Evolutionary conservation across 768 basidiomycete species (phyloP).

Genomic region (Russula dissimulans): DNA sequence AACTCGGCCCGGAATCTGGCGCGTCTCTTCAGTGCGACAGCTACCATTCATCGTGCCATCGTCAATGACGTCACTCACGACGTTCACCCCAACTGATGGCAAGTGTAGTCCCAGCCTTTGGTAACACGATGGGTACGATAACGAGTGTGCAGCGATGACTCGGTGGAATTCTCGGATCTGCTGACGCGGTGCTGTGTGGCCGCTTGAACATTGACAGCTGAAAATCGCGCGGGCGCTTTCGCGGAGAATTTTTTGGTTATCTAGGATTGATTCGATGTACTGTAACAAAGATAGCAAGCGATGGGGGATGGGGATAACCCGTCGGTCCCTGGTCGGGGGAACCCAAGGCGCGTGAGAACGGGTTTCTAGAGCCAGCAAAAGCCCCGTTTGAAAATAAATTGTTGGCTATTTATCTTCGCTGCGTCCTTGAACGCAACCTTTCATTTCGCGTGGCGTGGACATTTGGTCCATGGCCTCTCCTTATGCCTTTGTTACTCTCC

Average conservation of each 20-base stretch:
- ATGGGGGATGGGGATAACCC: background rate
- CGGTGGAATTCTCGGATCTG: conserved; percentile 8
- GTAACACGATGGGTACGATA: conserved; percentile 1
- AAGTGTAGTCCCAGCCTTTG: no score
- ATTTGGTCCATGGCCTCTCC: conserved; percentile 44
- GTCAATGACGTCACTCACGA: background rate
- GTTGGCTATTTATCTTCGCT: conserved; percentile 13
- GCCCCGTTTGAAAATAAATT: background rate
- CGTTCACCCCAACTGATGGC: background rate
- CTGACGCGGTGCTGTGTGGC: conserved; percentile 3
- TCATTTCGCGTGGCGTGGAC: conserved; percentile 17
- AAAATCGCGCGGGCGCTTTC: background rate
- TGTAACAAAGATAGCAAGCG: background rate
- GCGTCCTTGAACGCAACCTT: conserved; percentile 15
- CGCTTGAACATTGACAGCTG: background rate
- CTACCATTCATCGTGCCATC: background rate
- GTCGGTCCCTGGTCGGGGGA: conserved; percentile 1
- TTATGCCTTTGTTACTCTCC: conserved; percentile 84
- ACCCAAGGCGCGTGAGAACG: conserved; percentile 10
- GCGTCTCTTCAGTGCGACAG: background rate
- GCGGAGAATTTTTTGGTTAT: background rate
- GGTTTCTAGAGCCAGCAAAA: conserved; percentile 2
- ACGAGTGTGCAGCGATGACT: background rate
- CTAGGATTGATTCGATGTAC: background rate
- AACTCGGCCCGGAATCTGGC: background rate